Conservation (phyloP, 805 yeast genomes). For the Candida khao-thaluensis region DNA sequence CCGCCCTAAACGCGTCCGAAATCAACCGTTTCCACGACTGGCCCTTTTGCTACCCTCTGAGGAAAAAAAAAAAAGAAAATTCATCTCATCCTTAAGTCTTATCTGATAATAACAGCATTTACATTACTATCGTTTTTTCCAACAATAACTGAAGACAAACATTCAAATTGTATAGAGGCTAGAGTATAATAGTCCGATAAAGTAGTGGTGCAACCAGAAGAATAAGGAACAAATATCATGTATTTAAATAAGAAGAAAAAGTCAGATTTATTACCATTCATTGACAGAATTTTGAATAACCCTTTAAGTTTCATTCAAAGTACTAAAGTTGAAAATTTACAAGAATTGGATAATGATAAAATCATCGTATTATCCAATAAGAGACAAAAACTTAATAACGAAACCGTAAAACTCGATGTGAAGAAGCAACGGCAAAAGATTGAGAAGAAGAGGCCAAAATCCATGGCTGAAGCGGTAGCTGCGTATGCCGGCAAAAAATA, state of each 20-base stretch:
- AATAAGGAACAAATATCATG: too few relatives aligned
- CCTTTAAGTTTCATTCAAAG: slow-evolving; percentile 18
- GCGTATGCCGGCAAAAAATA: slow-evolving; percentile 56
- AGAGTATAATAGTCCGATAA: too few relatives aligned
- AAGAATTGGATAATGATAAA: slow-evolving; percentile 13
- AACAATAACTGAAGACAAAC: too few relatives aligned
- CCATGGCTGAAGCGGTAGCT: slow-evolving; percentile 60
- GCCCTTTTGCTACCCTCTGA: neutral
- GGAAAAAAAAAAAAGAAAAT: slow-evolving; percentile 5
- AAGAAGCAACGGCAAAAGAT: slow-evolving; percentile 5
- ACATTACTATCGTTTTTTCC: neutral
- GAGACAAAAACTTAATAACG: slow-evolving; percentile 9
- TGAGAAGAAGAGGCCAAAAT: slow-evolving; percentile 35
- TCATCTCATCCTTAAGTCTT: slow-evolving; percentile 7
- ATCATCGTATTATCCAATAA: slow-evolving; percentile 15
- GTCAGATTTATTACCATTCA: slow-evolving; percentile 14
- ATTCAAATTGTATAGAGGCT: too few relatives aligned
- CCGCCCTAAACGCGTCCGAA: slow-evolving; percentile 4
- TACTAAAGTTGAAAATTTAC: slow-evolving; percentile 14
- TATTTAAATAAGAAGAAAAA: slow-evolving; percentile 12
- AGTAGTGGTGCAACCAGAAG: too few relatives aligned
- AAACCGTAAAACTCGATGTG: slow-evolving; percentile 6
- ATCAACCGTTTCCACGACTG: neutral
- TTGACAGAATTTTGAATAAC: slow-evolving; percentile 15
- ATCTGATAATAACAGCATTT: slow-evolving; percentile 1